Base-by-base conservation (phyloP, 768 basidiomycete genomes). In the Suillus lakei region DNA sequence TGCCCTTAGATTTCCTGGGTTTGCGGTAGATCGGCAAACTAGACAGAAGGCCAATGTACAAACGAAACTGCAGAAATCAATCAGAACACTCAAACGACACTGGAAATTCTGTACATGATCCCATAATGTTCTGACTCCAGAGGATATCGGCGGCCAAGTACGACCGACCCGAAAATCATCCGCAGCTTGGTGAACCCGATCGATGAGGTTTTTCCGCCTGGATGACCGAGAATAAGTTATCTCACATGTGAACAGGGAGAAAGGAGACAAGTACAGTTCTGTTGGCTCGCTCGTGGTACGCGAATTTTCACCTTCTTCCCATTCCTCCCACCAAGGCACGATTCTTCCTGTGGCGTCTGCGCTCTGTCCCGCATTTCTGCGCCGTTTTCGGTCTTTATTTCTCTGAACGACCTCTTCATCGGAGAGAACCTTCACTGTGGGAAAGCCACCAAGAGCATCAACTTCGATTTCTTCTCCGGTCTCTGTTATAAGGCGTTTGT, bases 301-400 rank as follows among this genome's bases (percentile, higher is more conserved):
- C 46, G 46, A 23, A 5, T 48, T 58, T 62, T 76, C 76, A 38
- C 70, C 71, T 9, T 69, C 66, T 28, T 76, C 75, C 76, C 76
- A 76, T 53, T 76, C 75, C 50, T 76, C 68, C 76, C 75, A 78
- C 76, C 76, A 76, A 1, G 72, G 71, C 48, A 78, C 68, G 38
- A 71, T 26, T 32, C 55, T 70, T 0, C 76, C 76, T 16, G 63
- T 61, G 1, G 46, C 64, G 16, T 76, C 75, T 4, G 46, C 55
- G 1, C 71, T 50, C 3, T 59, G 69, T 9, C 76, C 76, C 1
- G 76, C 76, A 16, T 50, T 70, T 4, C 68, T 64, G 26, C 55
- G 63, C 44, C 36, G 69, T 54, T 56, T 62, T 12, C 58, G 64
- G 1, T 64, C 55, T 58, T 65, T 76, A 44, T 68, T 69, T 65